A percentile compares a stretch with the other conserved stretches of the same genome.
Conservation (phyloP, 2,329 filamentous ascomycete species). For the Pseudogymnoascus verrucosus region DNA sequence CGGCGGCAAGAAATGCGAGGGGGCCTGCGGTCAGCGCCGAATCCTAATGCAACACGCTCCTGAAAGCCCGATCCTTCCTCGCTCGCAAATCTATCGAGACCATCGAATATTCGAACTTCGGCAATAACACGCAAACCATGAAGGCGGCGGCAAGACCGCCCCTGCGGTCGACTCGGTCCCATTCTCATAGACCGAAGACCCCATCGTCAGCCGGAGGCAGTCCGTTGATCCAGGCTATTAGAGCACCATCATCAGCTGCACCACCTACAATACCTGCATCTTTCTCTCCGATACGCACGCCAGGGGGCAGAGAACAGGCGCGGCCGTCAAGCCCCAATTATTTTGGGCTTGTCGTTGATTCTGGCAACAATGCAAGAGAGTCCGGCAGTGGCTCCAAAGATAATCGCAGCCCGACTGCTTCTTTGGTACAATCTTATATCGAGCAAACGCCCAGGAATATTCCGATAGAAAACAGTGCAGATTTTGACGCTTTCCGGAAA, state of each 20-base stretch:
- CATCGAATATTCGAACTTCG: neutral
- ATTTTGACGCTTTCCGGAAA: constrained; percentile 72
- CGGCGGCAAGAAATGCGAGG: neutral
- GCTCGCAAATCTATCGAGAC: neutral
- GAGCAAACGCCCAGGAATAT: constrained; percentile 61
- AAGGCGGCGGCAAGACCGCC: constrained; percentile 24
- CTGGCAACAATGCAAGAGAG: constrained; percentile 51
- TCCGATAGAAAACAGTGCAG: constrained; percentile 66
- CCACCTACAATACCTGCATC: constrained; percentile 19
- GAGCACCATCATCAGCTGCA: constrained; percentile 23
- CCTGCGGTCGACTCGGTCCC: constrained; percentile 22
- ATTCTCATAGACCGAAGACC: constrained; percentile 15
- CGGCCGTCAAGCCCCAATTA: constrained; percentile 70
- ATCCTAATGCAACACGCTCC: constrained; percentile 4
- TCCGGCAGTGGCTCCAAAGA: constrained; percentile 56
- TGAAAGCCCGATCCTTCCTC: neutral
- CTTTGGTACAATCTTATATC: constrained; percentile 62
- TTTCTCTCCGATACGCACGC: constrained; percentile 18
- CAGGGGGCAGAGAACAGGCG: constrained; percentile 17
- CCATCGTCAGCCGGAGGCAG: constrained; percentile 17
- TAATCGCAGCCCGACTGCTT: constrained; percentile 68
- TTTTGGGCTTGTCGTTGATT: constrained; percentile 67
- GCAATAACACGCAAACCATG: constrained; percentile 18
- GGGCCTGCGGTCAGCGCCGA: neutral
- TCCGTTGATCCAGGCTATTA: constrained; percentile 17